phyloP scores from a whole-genome alignment of 352 stramenopile species.

The Pythium sp. region DNA sequence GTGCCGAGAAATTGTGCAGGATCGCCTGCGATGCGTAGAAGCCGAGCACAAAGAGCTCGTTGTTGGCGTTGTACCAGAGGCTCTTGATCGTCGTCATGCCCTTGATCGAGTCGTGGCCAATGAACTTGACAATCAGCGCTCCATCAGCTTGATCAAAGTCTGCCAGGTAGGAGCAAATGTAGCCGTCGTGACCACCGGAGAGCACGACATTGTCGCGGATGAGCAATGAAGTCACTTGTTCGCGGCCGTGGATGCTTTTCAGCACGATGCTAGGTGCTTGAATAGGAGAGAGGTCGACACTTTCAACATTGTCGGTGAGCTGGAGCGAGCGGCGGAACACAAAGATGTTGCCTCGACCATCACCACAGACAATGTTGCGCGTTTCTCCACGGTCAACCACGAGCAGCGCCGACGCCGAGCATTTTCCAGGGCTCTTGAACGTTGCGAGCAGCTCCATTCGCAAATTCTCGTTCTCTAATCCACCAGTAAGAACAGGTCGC shows the following conservation, averaged over 20 bases:
- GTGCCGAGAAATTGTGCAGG: conserved; percentile 67
- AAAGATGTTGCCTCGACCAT: conserved; percentile 72
- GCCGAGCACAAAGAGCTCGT: conserved; percentile 77
- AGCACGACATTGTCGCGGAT: conserved; percentile 40
- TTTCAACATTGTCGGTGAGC: not conserved
- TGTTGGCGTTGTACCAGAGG: conserved; percentile 35
- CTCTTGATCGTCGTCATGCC: conserved; percentile 76
- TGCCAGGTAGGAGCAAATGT: conserved; percentile 62
- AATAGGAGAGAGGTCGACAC: not conserved
- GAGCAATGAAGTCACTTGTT: conserved; percentile 64
- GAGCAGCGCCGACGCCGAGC: conserved; percentile 43
- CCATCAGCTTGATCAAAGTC: conserved; percentile 19
- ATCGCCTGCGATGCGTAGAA: conserved; percentile 76
- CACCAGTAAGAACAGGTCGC: conserved; percentile 21
- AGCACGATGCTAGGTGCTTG: conserved; percentile 31
- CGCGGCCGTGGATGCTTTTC: conserved; percentile 57
- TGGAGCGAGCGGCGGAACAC: conserved; percentile 43
- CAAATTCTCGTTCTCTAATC: not conserved
- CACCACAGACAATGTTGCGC: conserved; percentile 64
- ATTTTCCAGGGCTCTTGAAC: conserved; percentile 62
- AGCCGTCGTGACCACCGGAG: conserved; percentile 80
- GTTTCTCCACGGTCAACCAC: conserved; percentile 40
- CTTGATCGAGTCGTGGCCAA: conserved; percentile 72
- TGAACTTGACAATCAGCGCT: conserved; percentile 26
- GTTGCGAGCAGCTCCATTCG: conserved; percentile 36